Evolutionary conservation across 768 basidiomycete genomes (phyloP).

Genomic region (Coprinopsis marcescibilis): DNA sequence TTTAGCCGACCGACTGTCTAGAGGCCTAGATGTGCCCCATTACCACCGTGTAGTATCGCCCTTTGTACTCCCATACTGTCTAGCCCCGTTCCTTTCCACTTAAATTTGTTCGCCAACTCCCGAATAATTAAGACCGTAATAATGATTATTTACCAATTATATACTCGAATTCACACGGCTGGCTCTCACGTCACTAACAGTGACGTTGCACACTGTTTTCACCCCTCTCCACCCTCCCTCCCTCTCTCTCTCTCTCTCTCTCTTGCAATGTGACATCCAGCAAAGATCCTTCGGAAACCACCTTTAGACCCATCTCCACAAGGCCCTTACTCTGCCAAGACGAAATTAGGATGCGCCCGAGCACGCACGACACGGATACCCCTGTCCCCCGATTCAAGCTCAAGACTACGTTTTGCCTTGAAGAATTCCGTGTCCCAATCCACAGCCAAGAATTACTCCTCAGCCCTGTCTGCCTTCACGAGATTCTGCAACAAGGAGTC

Average conservation of each 20-base stretch:
- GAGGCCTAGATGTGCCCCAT: slow-evolving; percentile 16
- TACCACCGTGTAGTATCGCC: background rate
- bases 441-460: slow-evolving; percentile 25
- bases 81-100: background rate
- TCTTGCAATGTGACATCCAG: too few species aligned
- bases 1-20: slow-evolving; percentile 8
- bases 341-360: background rate
- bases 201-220: too few species aligned
- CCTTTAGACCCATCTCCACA: too few species aligned
- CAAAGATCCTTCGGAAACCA: too few species aligned
- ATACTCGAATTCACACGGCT: too few species aligned
- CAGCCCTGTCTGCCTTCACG: slow-evolving; percentile 24
- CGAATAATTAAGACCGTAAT: too few species aligned
- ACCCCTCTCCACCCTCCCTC: too few species aligned
- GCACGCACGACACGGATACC: background rate
- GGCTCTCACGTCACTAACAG: too few species aligned
- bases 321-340: background rate
- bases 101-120: background rate
- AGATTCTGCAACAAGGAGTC: slow-evolving; percentile 25
- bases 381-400: background rate
- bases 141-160: too few species aligned
- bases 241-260: too few species aligned
- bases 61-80: background rate
- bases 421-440: background rate
- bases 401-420: background rate